Percentiles rank a stretch among this genome's conserved stretches.
These are phyloP conservation scores for Candida michaelii DNA, from an alignment of 805 yeast genomes.

Conservation along the genomic window DNA sequence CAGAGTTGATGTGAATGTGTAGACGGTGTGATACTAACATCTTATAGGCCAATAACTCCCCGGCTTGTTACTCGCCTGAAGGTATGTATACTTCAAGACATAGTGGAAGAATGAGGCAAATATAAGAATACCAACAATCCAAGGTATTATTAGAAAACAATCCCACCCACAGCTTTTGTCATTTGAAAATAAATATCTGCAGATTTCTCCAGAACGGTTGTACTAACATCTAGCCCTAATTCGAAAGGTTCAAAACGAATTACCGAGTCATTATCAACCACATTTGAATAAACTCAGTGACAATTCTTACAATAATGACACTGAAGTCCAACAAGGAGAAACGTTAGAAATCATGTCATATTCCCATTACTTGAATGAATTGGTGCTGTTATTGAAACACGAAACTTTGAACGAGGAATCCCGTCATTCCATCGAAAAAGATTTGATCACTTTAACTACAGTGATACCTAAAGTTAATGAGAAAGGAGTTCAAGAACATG, in stretches of 20 bases:
- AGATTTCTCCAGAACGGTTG: too few relatives aligned
- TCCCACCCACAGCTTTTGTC: too few relatives aligned
- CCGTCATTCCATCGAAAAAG: slow-evolving; percentile 28
- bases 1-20: too few relatives aligned
- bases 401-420: slow-evolving; percentile 18
- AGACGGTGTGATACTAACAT: too few relatives aligned
- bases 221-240: slow-evolving; percentile 7
- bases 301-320: background rate
- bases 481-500: background rate
- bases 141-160: too few relatives aligned
- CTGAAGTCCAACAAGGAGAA: background rate
- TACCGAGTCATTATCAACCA: background rate
- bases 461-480: slow-evolving; percentile 6
- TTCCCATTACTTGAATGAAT: slow-evolving; percentile 31
- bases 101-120: background rate
- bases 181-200: too few relatives aligned
- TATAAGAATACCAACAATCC: too few relatives aligned
- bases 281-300: background rate
- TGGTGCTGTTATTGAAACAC: slow-evolving; percentile 29
- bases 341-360: slow-evolving; percentile 23
- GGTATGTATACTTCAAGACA: slow-evolving; percentile 7
- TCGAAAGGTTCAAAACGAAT: background rate
- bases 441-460: slow-evolving; percentile 15
- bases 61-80: slow-evolving; percentile 7
- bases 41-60: background rate